A percentile compares a stretch with the other conserved stretches of the same genome.
Conservation (phyloP, 2,329 filamentous ascomycete species). For the Colletotrichum sp. region DNA sequence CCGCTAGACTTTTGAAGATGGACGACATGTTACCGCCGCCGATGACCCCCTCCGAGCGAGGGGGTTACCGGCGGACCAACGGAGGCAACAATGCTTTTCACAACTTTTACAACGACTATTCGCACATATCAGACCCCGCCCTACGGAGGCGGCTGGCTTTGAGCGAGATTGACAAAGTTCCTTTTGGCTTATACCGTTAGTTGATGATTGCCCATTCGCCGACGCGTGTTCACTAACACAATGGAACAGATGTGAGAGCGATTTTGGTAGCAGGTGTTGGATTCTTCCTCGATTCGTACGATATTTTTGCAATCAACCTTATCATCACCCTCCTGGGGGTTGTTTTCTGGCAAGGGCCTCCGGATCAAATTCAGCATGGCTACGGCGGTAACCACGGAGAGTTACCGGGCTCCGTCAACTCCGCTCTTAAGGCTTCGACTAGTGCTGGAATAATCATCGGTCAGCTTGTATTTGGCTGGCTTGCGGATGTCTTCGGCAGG, state of each 20-base stretch:
- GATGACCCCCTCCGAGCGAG: slow-evolving; percentile 35
- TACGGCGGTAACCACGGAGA: slow-evolving; percentile 57
- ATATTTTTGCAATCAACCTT: slow-evolving; percentile 81
- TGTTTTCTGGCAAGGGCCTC: slow-evolving; percentile 69
- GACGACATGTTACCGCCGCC: slow-evolving; percentile 49
- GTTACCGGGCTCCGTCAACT: slow-evolving; percentile 70
- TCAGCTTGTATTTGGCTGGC: slow-evolving; percentile 77
- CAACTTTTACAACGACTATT: slow-evolving; percentile 76
- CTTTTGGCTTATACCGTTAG: slow-evolving; percentile 73
- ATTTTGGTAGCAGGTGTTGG: slow-evolving; percentile 80
- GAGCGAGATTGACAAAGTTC: slow-evolving; percentile 80
- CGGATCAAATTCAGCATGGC: slow-evolving; percentile 41
- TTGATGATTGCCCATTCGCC: slow-evolving; percentile 13
- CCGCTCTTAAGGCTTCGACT: slow-evolving; percentile 82
- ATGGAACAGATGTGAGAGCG: slow-evolving; percentile 66
- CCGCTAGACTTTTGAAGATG: neutral
- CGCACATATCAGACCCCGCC: slow-evolving; percentile 73
- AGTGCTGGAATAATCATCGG: slow-evolving; percentile 81
- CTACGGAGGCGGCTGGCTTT: slow-evolving; percentile 77
- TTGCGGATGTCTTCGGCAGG: slow-evolving; percentile 78
- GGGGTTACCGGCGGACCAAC: slow-evolving; percentile 45
- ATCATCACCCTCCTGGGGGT: slow-evolving; percentile 75
- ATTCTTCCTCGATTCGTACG: slow-evolving; percentile 85
- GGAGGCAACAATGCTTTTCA: slow-evolving; percentile 75
- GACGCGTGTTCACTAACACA: neutral